phyloP scores from a whole-genome alignment of 116 monocot genomes.

The Papilionanthe hybrid region DNA sequence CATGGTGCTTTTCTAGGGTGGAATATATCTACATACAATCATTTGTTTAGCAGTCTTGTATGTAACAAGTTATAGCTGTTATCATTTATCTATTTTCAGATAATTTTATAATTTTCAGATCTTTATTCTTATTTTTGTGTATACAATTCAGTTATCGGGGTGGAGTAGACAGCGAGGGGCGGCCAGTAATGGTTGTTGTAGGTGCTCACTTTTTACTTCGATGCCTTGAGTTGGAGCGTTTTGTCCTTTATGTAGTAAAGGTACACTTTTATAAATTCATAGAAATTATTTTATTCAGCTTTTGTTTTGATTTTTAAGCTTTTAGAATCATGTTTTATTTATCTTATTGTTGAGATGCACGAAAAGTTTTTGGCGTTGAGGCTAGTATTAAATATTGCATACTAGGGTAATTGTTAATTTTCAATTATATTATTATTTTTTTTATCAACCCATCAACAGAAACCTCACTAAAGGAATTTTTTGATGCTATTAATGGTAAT shows the following conservation, averaged over 20 bases:
- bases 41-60: not conserved
- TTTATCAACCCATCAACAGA: not conserved
- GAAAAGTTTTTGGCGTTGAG: not conserved
- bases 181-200: slow-evolving; percentile 91
- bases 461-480: not conserved
- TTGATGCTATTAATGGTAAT: not conserved
- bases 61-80: not conserved
- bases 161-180: slow-evolving; percentile 90
- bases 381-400: not conserved
- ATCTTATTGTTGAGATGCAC: not conserved
- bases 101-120: not conserved
- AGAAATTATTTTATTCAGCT: not conserved
- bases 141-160: slow-evolving; percentile 75
- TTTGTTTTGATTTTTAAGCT: not conserved
- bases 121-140: not conserved
- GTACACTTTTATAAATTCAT: slow-evolving; percentile 30
- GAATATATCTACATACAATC: not conserved
- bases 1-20: not conserved
- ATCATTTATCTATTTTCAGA: not conserved
- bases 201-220: slow-evolving; percentile 97
- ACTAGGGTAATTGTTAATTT: not conserved
- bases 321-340: not conserved
- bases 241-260: slow-evolving; percentile 92
- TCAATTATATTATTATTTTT: not conserved
- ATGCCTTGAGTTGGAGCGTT: slow-evolving; percentile 91